Conservation (phyloP, 345 rosid genomes). For the Gynandropsis gynandra region DNA sequence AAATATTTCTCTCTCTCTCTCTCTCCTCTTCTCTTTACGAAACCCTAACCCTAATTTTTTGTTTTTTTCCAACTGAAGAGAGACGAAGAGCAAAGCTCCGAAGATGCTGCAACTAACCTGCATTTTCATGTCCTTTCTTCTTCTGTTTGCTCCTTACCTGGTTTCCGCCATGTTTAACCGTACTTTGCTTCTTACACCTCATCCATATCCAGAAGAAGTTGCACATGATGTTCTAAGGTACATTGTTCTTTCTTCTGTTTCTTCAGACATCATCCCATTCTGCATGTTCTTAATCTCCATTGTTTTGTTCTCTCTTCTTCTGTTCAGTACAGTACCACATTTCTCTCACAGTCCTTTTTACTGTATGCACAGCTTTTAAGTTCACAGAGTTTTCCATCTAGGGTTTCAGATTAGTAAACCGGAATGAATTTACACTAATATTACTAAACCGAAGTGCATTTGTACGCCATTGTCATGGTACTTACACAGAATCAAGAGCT, state of each 20-base stretch:
- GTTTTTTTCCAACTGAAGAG: background rate
- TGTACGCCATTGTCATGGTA: background rate
- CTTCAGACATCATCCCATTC: no score
- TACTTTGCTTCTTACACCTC: conserved; percentile 52
- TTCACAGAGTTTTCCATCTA: background rate
- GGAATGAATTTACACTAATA: no score
- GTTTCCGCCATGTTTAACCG: conserved; percentile 43
- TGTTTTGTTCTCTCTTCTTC: no score
- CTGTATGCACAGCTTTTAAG: background rate
- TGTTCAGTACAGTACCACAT: background rate
- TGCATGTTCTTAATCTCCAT: no score
- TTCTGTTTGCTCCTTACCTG: conserved; percentile 31
- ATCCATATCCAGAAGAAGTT: conserved; percentile 70
- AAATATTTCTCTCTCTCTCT: conserved; percentile 6
- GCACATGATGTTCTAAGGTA: conserved; percentile 80
- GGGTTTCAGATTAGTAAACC: background rate
- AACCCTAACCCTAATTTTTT: background rate
- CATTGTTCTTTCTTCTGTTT: background rate
- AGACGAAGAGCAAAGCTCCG: no score
- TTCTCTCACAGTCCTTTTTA: no score
- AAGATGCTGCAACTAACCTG: conserved; percentile 37
- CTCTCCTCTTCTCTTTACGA: conserved; percentile 4
- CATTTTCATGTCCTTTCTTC: conserved; percentile 43
- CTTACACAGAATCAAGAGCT: conserved; percentile 1
- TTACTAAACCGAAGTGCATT: background rate